Base-by-base conservation (phyloP, 441 rosid genomes). In the Hura crepitans region DNA sequence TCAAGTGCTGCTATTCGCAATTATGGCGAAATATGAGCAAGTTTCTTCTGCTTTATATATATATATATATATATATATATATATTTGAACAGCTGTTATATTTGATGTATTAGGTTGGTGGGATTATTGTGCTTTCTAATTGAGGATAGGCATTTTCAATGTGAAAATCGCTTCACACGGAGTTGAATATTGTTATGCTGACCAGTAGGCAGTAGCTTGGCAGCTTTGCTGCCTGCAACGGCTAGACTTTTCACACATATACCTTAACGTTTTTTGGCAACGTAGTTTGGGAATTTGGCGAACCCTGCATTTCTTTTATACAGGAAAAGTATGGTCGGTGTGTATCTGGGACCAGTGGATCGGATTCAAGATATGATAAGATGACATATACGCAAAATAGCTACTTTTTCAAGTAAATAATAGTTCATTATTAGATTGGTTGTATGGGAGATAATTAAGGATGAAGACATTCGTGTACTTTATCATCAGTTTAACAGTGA, bases 221-320 rank as follows among this genome's bases (percentile, higher is more conserved):
- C 79, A 47, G 55, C 39, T 54, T 42, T n/a, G 71, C 33, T 20
- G 45, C 60, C 8, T 6, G 8, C 39, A 28, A 23, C 50, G 56
- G 72, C 77, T 30, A 30, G 56, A 63, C 22, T 27, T 72, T 72
- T 69, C 66, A 72, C 77, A 51, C 59, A 3, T 1, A 33, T 23
- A 49, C 43, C 66, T 47, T 53, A 9, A 35, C 14, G 27, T 17
- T 5, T 20, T 25, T n/a, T 3, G 59, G 35, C 18, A 23, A 31
- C 12, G 1, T 27, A 17, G 54, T 27, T 18, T 35, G 28, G 22
- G 45, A 37, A 47, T 47, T 42, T 47, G 13, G 42, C 13, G 27
- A 65, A 65, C 56, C 42, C 42, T 37, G 5, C 8, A 5, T 37
- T 37, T 3, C 42, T 37, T 37, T 37, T 37, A 33, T 37, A 37